Evolutionary conservation across 1,284 basidiomycete species (phyloP).

Genomic region (Tetrapyrgos nigripes): DNA sequence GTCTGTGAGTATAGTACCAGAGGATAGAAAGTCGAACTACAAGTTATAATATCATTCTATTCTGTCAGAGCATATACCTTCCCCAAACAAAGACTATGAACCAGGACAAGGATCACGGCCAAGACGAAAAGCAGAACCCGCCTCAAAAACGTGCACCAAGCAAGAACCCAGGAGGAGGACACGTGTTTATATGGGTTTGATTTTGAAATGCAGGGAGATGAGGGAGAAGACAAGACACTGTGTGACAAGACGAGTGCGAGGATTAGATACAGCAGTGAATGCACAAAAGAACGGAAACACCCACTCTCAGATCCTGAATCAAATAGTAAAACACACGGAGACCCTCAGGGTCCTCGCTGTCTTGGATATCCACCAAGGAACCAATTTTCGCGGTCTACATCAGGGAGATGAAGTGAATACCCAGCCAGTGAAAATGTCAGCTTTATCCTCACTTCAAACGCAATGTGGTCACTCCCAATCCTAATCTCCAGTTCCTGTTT

Average conservation of each 20-base stretch:
- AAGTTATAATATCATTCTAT: background rate
- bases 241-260: background rate
- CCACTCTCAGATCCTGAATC: slow-evolving; percentile 94
- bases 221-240: slow-evolving; percentile 98
- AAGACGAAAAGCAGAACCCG: slow-evolving; percentile 6
- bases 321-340: slow-evolving; percentile 99
- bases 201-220: slow-evolving; percentile 98
- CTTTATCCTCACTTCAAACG: slow-evolving; percentile 87
- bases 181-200: slow-evolving; percentile 87
- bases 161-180: background rate
- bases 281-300: slow-evolving; percentile 21
- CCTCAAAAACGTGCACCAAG: slow-evolving; percentile 16
- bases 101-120: too few species aligned
- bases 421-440: slow-evolving; percentile 17
- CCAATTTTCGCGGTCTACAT: slow-evolving; percentile 96
- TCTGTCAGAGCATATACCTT: background rate
- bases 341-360: slow-evolving; percentile 97
- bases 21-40: slow-evolving; percentile 14
- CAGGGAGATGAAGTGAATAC: background rate
- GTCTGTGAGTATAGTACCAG: slow-evolving; percentile 4
- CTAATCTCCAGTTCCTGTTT: slow-evolving; percentile 98
- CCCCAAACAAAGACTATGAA: too few species aligned
- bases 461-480: slow-evolving; percentile 94
- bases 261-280: slow-evolving; percentile 8
- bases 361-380: slow-evolving; percentile 94